Evolutionary conservation across 352 stramenopile species (phyloP), one percentile per base, ranked within the genome.

Genomic region (Plasmopara muralis): DNA sequence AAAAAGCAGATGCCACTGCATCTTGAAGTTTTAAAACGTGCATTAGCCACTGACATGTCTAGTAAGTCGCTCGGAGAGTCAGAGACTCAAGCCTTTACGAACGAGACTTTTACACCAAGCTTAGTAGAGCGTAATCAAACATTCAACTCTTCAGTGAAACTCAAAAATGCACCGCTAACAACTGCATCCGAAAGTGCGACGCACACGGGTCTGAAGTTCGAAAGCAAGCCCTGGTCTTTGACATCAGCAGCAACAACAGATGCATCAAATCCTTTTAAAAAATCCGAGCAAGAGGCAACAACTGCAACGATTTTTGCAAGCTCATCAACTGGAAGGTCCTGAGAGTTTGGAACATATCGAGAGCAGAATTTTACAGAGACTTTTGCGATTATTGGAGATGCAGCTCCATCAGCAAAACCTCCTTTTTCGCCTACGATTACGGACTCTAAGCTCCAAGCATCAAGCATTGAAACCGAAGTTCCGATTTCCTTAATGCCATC

Each of bases 31-130:
- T 14, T 1, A 3, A 25, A 25, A 25, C 20, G 20, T 25, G 20
- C 20, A 47, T 37, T 38, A 16, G 9, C 9, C 4, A 35, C 42
- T 8, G 34, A 53, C 9, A 53, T 31, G 29, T 35, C 37, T 4
- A 47, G 31, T 1, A 9, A 8, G 6, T 6, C 35, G 5, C 34
- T 42, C 18, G 14, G 18, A 10, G 47, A 57, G 5, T 50, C 49
- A 10, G 14, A 42, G 48, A 53, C 48, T n/a, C 7, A 25, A 46
- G 18, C 44, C 18, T 43, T 43, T 2, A 50, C 29, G 12, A 43
- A 57, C 13, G 42, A 53, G 16, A 57, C 55, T 13, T n/a, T 31
- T 28, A 5, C 25, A 29, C 37, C 44, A 25, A 42, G 16, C 14
- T 31, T 37, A 53, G 9, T 30, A 9, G 25, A 30, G 15, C 28